Evolutionary conservation across 192 early-diverging fungal genomes (phyloP).

Genomic region (Mortierella alpina): DNA sequence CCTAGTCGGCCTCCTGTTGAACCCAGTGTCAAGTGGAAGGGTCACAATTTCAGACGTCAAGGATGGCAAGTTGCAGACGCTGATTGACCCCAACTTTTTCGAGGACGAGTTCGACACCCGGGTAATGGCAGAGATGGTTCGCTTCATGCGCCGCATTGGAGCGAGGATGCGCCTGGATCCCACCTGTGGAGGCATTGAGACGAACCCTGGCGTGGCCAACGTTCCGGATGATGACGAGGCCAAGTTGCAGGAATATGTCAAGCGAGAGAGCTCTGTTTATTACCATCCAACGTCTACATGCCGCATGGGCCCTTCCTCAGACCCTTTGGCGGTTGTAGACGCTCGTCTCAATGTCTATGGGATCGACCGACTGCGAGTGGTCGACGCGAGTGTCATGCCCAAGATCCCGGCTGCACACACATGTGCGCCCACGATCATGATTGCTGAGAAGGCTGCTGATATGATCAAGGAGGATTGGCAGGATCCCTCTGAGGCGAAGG

Average conservation of each 20-base stretch:
- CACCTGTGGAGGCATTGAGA: conserved; percentile 17
- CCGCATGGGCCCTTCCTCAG: conserved; percentile 41
- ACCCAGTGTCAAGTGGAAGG: conserved; percentile 29
- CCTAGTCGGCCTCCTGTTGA: conserved; percentile 27
- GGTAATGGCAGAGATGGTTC: conserved; percentile 27
- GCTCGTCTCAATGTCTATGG: conserved; percentile 38
- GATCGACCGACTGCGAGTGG: conserved; percentile 38
- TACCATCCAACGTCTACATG: conserved; percentile 46
- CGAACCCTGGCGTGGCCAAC: conserved; percentile 14
- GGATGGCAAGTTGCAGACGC: conserved; percentile 23
- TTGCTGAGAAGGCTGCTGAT: conserved; percentile 44
- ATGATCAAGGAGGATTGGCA: conserved; percentile 49
- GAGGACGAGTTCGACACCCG: conserved; percentile 37
- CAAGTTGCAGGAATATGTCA: conserved; percentile 32
- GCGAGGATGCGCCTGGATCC: conserved; percentile 25
- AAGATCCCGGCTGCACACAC: conserved; percentile 41
- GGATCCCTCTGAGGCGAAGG: not conserved
- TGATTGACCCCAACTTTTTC: conserved; percentile 47
- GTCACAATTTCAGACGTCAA: conserved; percentile 38
- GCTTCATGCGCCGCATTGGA: conserved; percentile 24
- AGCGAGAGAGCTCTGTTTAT: conserved; percentile 4
- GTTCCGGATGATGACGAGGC: conserved; percentile 35
- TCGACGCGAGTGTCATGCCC: conserved; percentile 49
- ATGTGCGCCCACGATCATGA: conserved; percentile 38
- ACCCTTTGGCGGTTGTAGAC: conserved; percentile 44